Conservation (phyloP, 169 alveolate species). For the Cardiosporidium cionae region DNA sequence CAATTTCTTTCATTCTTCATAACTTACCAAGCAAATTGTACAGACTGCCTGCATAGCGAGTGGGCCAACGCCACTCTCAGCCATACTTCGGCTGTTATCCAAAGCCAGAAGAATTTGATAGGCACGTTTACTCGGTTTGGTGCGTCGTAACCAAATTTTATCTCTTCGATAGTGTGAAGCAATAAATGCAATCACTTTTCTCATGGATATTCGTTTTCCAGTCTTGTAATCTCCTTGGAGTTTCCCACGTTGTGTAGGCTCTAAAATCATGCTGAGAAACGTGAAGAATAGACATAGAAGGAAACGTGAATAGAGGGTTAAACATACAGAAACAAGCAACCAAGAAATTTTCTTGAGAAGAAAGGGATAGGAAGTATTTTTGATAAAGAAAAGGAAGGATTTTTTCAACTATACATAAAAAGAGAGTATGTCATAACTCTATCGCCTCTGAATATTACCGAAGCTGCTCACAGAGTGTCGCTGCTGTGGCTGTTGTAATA, state of each 20-base stretch:
- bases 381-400: no score
- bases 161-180: slow-evolving; percentile 97
- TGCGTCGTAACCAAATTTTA: slow-evolving; percentile 97
- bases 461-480: no score
- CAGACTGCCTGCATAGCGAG: slow-evolving; percentile 70
- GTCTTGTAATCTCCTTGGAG: slow-evolving; percentile 83
- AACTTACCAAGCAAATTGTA: slow-evolving; percentile 60
- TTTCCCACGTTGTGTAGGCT: slow-evolving; percentile 72
- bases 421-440: no score
- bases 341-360: no score
- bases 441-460: no score
- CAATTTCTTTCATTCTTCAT: no score
- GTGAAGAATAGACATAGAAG: no score
- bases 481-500: no score
- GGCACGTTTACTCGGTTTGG: slow-evolving; percentile 90
- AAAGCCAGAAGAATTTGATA: slow-evolving; percentile 87
- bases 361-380: no score
- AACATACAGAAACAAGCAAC: no score
- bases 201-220: slow-evolving; percentile 90
- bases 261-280: slow-evolving; percentile 69
- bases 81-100: slow-evolving; percentile 87
- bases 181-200: slow-evolving; percentile 91
- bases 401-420: no score
- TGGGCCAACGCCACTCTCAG: slow-evolving; percentile 70
- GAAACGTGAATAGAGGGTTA: no score